Evolutionary conservation across 805 yeast genomes (phyloP).

Genomic region (Candida nemodendra): DNA sequence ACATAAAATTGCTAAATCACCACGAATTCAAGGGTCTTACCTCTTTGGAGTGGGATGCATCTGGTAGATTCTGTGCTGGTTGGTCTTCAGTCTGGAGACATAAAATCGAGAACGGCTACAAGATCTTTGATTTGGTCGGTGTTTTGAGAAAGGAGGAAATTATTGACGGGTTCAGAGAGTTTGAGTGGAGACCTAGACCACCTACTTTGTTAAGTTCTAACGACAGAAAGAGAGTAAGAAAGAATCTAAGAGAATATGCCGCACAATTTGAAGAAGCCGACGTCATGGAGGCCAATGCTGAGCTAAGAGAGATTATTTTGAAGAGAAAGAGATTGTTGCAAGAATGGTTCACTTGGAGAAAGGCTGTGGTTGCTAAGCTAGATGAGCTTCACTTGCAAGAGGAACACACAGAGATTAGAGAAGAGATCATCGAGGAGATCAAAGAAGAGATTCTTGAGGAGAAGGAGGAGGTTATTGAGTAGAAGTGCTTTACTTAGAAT

Average conservation of each 20-base stretch:
- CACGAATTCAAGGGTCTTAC: conserved; percentile 77
- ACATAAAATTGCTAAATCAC: conserved; percentile 58
- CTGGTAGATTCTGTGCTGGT: conserved; percentile 86
- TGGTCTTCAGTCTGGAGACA: conserved; percentile 88
- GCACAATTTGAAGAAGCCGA: conserved; percentile 94
- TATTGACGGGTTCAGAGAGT: conserved; percentile 80
- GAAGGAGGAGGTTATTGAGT: conserved; percentile 64
- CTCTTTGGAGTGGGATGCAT: conserved; percentile 89
- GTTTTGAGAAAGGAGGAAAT: conserved; percentile 69
- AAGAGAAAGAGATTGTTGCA: conserved; percentile 76
- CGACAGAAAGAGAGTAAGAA: conserved; percentile 85
- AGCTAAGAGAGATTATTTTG: conserved; percentile 84
- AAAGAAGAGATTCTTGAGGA: conserved; percentile 74
- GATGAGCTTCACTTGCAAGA: conserved; percentile 47
- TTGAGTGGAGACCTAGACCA: conserved; percentile 98
- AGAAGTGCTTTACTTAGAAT: not conserved
- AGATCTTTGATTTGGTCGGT: conserved; percentile 83
- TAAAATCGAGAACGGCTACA: conserved; percentile 86
- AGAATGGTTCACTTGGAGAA: conserved; percentile 85
- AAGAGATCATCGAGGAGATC: conserved; percentile 70
- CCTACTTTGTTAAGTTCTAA: conserved; percentile 67
- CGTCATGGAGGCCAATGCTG: conserved; percentile 93
- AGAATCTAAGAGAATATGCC: conserved; percentile 83
- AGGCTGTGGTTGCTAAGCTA: conserved; percentile 45
- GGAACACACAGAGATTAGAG: conserved; percentile 45